A percentile compares a stretch with the other conserved stretches of the same genome.
Conservation (phyloP, 23 red algal species). For the Gracilaria gracilis region DNA sequence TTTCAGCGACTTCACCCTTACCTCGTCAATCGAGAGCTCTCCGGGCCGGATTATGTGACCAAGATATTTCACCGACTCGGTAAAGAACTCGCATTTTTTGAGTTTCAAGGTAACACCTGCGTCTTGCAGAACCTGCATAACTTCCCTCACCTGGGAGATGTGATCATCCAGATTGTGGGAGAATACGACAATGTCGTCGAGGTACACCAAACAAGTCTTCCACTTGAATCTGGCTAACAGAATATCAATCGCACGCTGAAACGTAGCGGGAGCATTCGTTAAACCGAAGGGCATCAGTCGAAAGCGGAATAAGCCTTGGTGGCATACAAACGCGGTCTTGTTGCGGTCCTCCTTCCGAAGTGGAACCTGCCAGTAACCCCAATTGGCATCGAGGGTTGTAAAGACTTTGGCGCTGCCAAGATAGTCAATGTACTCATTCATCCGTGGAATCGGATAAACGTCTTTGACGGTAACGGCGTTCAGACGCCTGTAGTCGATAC, state of each 20-base stretch:
- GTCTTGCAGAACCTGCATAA: slow-evolving; percentile 17
- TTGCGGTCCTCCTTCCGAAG: not conserved
- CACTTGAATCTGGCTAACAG: slow-evolving; percentile 37
- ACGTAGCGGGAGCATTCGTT: slow-evolving; percentile 47
- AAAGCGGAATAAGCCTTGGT: not conserved
- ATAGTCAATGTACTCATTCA: slow-evolving; percentile 25
- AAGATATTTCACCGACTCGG: slow-evolving; percentile 1
- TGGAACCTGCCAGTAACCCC: slow-evolving; percentile 43
- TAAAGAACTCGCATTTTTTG: slow-evolving; percentile 35
- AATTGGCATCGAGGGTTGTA: slow-evolving; percentile 31
- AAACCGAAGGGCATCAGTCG: slow-evolving; percentile 42
- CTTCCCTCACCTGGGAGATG: slow-evolving; percentile 15
- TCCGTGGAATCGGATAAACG: slow-evolving; percentile 34
- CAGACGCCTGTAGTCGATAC: slow-evolving; percentile 35
- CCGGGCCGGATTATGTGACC: slow-evolving; percentile 23
- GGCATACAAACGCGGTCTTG: not conserved
- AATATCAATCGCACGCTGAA: slow-evolving; percentile 45
- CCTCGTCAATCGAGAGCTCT: not conserved
- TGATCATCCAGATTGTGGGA: slow-evolving; percentile 38
- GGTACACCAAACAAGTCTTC: slow-evolving; percentile 33
- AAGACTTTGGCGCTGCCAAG: slow-evolving; percentile 25
- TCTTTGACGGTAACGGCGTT: slow-evolving; percentile 38
- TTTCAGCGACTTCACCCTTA: slow-evolving; percentile 14
- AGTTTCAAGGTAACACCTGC: slow-evolving; percentile 29
- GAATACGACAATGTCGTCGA: slow-evolving; percentile 62